Evolutionary conservation across 2,329 filamentous ascomycete genomes (phyloP).

Genomic region (Paracorniculantispora psalliotae): DNA sequence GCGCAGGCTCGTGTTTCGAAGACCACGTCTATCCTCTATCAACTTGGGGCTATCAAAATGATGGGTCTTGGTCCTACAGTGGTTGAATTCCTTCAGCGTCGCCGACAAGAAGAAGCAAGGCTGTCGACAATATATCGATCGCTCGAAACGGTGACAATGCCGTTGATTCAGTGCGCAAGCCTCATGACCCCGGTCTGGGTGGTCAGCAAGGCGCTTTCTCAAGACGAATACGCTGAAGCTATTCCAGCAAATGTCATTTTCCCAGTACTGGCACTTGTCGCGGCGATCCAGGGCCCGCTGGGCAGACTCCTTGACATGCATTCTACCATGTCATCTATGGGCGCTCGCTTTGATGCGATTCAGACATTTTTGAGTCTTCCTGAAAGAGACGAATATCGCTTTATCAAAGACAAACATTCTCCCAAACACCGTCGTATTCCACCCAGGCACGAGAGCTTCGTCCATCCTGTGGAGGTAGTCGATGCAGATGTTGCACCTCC

Average conservation of each 20-base stretch:
- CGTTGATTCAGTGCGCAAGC: not conserved
- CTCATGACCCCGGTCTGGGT: slow-evolving; percentile 6
- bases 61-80: slow-evolving; percentile 5
- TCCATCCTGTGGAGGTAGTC: not conserved
- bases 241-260: not conserved
- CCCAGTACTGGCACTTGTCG: slow-evolving; percentile 1
- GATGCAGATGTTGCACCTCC: slow-evolving; percentile 7
- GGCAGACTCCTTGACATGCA: slow-evolving; percentile 2
- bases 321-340: slow-evolving; percentile 2
- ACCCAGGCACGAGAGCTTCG: not conserved
- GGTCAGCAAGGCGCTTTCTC: not conserved
- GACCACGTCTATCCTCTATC: not conserved
- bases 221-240: not conserved
- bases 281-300: slow-evolving; percentile 7
- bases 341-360: not conserved
- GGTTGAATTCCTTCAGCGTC: not conserved
- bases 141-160: not conserved
- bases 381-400: slow-evolving; percentile 7
- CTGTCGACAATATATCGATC: not conserved
- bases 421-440: not conserved
- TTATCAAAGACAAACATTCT: not conserved
- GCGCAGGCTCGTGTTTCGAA: not conserved
- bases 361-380: not conserved
- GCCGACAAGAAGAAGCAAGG: not conserved
- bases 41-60: slow-evolving; percentile 7